Evolutionary conservation across 805 yeast species (phyloP), one percentile per base, ranked within the genome.

Genomic region (Cyberlindnera euphorbiae): DNA sequence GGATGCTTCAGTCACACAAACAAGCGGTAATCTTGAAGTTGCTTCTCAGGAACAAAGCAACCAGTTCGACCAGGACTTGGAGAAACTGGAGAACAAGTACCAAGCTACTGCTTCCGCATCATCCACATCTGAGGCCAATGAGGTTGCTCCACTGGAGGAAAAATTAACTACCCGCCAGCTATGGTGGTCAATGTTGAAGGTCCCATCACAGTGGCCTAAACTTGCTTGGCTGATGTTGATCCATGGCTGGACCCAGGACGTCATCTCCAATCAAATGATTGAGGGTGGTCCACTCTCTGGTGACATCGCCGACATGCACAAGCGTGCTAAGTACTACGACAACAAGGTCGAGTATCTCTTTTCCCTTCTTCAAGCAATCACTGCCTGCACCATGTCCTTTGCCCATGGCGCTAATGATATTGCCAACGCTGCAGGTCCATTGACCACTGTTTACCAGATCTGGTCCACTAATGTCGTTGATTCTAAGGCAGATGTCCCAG

Each of bases 401-500:
- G 85, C 89, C 6, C 90, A 82, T 53, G 90, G 90, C 38, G 79
- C 90, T 26, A 82, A 82, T 53, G 90, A 82, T 61, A 79, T 82
- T 44, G 71, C 87, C 32, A 82, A 82, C 50, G 88, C 90, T 26
- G 73, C 83, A 22, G 89, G 87, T 46, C 89, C 90, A 23, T 66
- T 79, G 48, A 63, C 87, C 30, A 70, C 87, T 11, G 71, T 81
- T 16, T 82, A 77, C 56, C 59, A 67, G 28, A 65, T 77, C 17
- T 82, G 88, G 87, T 57, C 57, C 16, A 59, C 75, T 24, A 75
- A 77, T 47, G 53, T 62, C 4, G 63, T 66, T 33, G 44, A 51
- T 5, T 14, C 43, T 2, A 75, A 77, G 51, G 57, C 80, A 25
- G 75, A 70, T 10, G 82, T 79, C 25, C 89, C 90, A 30, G 58